Conservation (phyloP, 495 filamentous ascomycete genomes). For the Darksidea phi region DNA sequence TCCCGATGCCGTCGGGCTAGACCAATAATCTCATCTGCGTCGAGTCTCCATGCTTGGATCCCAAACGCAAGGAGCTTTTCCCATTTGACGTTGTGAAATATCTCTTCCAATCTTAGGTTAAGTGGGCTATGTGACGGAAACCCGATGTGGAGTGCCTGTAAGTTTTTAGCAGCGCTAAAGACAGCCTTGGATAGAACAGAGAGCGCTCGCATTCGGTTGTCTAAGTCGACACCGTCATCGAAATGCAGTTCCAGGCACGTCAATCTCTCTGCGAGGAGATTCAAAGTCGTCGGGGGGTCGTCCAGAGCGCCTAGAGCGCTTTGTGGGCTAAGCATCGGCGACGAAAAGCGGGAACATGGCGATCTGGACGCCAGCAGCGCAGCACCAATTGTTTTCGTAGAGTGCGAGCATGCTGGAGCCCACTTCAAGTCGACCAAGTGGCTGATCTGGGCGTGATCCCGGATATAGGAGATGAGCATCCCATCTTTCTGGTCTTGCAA, state of each 20-base stretch:
- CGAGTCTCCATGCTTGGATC: slow-evolving; percentile 63
- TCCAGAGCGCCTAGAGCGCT: slow-evolving; percentile 54
- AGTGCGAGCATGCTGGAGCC: slow-evolving; percentile 63
- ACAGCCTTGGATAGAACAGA: slow-evolving; percentile 57
- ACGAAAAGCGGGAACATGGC: slow-evolving; percentile 59
- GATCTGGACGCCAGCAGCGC: slow-evolving; percentile 58
- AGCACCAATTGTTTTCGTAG: slow-evolving; percentile 56
- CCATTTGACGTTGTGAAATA: slow-evolving; percentile 65
- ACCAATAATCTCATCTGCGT: slow-evolving; percentile 58
- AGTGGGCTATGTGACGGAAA: slow-evolving; percentile 60
- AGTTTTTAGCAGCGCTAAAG: slow-evolving; percentile 58
- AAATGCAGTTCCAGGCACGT: slow-evolving; percentile 54
- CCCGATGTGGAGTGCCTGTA: slow-evolving; percentile 65
- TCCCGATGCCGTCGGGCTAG: slow-evolving; percentile 57
- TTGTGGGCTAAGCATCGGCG: slow-evolving; percentile 63
- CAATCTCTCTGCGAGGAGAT: slow-evolving; percentile 55
- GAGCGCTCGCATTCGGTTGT: slow-evolving; percentile 54
- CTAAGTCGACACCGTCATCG: slow-evolving; percentile 56
- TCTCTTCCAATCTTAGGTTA: slow-evolving; percentile 54
- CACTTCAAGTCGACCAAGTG: slow-evolving; percentile 54
- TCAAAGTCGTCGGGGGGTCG: slow-evolving; percentile 50
- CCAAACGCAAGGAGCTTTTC: slow-evolving; percentile 62
- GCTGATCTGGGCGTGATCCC: slow-evolving; percentile 38
- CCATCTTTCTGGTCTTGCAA: slow-evolving; percentile 61
- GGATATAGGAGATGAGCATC: slow-evolving; percentile 50